Evolutionary conservation across 1,284 basidiomycete genomes (phyloP).

Genomic region (Moesziomyces globuligerus): DNA sequence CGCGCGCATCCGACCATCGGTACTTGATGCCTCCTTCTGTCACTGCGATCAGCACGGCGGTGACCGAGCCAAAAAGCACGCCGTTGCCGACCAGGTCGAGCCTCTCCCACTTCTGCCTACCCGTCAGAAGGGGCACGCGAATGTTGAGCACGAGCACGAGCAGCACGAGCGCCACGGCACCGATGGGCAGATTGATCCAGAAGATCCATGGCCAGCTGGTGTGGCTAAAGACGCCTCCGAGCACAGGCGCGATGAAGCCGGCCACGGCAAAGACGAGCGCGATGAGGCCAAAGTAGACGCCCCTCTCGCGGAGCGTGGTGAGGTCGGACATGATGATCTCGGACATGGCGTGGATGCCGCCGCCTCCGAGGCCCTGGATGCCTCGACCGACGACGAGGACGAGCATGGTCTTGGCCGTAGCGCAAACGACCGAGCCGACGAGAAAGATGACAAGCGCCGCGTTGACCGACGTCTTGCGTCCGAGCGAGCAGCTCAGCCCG

Average conservation of each 20-base stretch:
- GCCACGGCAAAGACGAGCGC: slow-evolving; percentile 58
- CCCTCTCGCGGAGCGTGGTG: slow-evolving; percentile 69
- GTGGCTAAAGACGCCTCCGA: slow-evolving; percentile 68
- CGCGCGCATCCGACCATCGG: slow-evolving; percentile 59
- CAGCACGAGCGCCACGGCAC: slow-evolving; percentile 12
- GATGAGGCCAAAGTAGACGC: slow-evolving; percentile 67
- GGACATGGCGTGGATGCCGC: slow-evolving; percentile 68
- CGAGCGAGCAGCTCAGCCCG: slow-evolving; percentile 43
- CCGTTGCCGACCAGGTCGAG: slow-evolving; percentile 67
- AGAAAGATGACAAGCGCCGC: slow-evolving; percentile 43
- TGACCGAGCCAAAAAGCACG: slow-evolving; percentile 62
- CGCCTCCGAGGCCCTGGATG: slow-evolving; percentile 69
- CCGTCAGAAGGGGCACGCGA: slow-evolving; percentile 58
- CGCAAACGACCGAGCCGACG: slow-evolving; percentile 39
- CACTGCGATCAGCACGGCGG: slow-evolving; percentile 64
- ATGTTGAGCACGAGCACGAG: slow-evolving; percentile 60
- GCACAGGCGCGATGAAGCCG: slow-evolving; percentile 65
- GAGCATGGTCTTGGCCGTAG: slow-evolving; percentile 26
- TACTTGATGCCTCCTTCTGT: slow-evolving; percentile 67
- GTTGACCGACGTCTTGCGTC: slow-evolving; percentile 31
- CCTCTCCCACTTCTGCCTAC: slow-evolving; percentile 62
- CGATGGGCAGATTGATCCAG: slow-evolving; percentile 63
- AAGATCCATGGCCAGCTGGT: slow-evolving; percentile 70
- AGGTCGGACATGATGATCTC: slow-evolving; percentile 69
- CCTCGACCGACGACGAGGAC: slow-evolving; percentile 41